A percentile compares a stretch with the other conserved stretches of the same genome.
Conservation (phyloP, 768 basidiomycete genomes). For the Termitomyces sp. region DNA sequence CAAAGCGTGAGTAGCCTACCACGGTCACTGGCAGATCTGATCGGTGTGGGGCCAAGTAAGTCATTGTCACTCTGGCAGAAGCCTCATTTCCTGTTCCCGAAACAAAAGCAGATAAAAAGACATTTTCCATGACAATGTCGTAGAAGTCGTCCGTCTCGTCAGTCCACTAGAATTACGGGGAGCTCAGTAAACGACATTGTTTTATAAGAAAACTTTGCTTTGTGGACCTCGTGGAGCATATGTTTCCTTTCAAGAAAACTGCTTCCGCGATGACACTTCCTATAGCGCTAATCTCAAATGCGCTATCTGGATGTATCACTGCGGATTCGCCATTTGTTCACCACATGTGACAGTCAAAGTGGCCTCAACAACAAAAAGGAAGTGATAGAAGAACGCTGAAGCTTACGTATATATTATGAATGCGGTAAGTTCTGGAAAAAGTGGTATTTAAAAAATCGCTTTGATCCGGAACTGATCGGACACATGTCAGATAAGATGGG, state of each 20-base stretch:
- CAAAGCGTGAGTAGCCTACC: background rate
- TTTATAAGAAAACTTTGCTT: background rate
- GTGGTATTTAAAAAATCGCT: background rate
- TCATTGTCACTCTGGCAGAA: background rate
- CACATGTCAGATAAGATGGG: background rate
- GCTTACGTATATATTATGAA: background rate
- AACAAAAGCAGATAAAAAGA: background rate
- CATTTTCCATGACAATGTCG: background rate
- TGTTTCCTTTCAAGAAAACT: background rate
- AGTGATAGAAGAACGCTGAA: background rate
- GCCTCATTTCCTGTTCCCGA: background rate
- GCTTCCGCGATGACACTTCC: background rate
- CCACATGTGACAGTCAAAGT: background rate
- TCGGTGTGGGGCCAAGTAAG: slow-evolving; percentile 1
- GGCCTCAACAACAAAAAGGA: background rate
- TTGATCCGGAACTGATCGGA: background rate
- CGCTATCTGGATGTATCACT: too few species aligned
- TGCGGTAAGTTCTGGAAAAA: background rate
- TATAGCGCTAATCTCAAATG: background rate
- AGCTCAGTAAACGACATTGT: background rate
- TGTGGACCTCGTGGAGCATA: background rate
- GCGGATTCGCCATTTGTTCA: background rate
- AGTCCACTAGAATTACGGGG: background rate
- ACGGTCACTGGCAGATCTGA: slow-evolving; percentile 6
- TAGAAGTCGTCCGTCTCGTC: background rate